These are phyloP conservation scores for Pseudopithomyces maydicus DNA, from an alignment of 2,329 filamentous ascomycete species.

Conservation along the genomic window DNA sequence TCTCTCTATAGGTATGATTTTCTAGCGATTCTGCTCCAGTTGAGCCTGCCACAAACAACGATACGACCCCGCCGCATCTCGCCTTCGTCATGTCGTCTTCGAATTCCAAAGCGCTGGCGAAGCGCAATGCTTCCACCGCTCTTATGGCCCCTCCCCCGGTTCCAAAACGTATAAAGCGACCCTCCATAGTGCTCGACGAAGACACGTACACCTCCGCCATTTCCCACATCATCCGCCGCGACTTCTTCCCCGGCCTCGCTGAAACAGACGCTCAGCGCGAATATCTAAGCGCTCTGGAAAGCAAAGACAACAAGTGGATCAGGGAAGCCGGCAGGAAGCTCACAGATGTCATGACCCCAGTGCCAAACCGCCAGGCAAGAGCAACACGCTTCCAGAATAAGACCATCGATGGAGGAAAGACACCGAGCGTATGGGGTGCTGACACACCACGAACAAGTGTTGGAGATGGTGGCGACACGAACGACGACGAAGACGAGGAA, in stretches of 20 bases:
- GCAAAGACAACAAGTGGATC: conserved; percentile 85
- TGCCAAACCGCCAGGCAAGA: conserved; percentile 54
- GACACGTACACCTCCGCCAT: conserved; percentile 89
- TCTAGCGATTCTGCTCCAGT: neutral
- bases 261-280: conserved; percentile 89
- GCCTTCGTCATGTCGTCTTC: conserved; percentile 26
- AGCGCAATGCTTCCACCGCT: conserved; percentile 67
- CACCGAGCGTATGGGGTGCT: conserved; percentile 67
- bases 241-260: conserved; percentile 92
- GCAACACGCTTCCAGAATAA: conserved; percentile 25
- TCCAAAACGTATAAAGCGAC: conserved; percentile 88
- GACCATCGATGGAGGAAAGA: conserved; percentile 51
- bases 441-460: conserved; percentile 67
- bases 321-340: conserved; percentile 70
- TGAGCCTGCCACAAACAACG: conserved; percentile 1
- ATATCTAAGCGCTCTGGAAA: conserved; percentile 88
- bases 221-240: conserved; percentile 91
- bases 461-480: conserved; percentile 25
- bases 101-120: conserved; percentile 67
- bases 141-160: conserved; percentile 88
- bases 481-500: conserved; percentile 24
- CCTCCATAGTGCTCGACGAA: conserved; percentile 86
- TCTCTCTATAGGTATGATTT: neutral
- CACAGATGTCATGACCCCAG: conserved; percentile 79
- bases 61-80: conserved; percentile 2